A percentile compares a stretch with the other conserved stretches of the same genome.
phyloP scores from a whole-genome alignment of 2,329 filamentous ascomycete species.

The Trichoderma koningiopsis region DNA sequence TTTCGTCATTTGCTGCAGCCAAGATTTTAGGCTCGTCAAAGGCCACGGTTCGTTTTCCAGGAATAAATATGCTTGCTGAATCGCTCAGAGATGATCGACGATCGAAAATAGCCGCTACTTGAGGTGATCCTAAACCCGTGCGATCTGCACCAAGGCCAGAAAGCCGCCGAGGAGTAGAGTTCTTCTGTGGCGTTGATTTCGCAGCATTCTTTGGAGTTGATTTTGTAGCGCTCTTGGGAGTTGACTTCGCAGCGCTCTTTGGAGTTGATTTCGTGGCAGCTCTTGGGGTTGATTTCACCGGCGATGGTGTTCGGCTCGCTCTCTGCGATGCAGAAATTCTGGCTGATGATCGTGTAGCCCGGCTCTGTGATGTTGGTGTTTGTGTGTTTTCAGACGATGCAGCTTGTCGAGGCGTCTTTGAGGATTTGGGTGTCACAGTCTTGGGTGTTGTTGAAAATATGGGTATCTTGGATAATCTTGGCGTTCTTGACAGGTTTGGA shows the following conservation, averaged over 20 bases:
- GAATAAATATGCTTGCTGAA: constrained; percentile 63
- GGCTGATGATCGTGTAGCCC: constrained; percentile 9
- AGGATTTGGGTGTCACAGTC: constrained; percentile 26
- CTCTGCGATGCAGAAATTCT: background rate
- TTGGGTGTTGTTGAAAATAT: constrained; percentile 27
- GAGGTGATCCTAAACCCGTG: constrained; percentile 73
- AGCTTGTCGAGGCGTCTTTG: constrained; percentile 19
- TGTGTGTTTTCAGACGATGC: constrained; percentile 6
- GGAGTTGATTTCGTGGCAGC: constrained; percentile 30
- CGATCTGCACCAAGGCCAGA: constrained; percentile 72
- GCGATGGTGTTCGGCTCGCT: constrained; percentile 31
- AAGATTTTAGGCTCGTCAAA: constrained; percentile 68
- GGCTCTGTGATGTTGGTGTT: constrained; percentile 16
- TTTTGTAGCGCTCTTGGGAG: constrained; percentile 30
- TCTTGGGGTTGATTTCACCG: constrained; percentile 30
- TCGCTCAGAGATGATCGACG: constrained; percentile 72
- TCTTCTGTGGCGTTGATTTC: constrained; percentile 54
- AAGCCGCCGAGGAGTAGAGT: constrained; percentile 48
- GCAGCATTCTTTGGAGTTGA: constrained; percentile 32
- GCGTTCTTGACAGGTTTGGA: constrained; percentile 28
- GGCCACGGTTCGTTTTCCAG: constrained; percentile 54
- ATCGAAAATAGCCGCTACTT: constrained; percentile 70
- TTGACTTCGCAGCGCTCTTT: constrained; percentile 32
- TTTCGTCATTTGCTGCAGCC: constrained; percentile 63
- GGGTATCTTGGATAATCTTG: constrained; percentile 25